Base-by-base conservation (phyloP, 164 flowering plant genomes). In the Brasenia schreberi region DNA sequence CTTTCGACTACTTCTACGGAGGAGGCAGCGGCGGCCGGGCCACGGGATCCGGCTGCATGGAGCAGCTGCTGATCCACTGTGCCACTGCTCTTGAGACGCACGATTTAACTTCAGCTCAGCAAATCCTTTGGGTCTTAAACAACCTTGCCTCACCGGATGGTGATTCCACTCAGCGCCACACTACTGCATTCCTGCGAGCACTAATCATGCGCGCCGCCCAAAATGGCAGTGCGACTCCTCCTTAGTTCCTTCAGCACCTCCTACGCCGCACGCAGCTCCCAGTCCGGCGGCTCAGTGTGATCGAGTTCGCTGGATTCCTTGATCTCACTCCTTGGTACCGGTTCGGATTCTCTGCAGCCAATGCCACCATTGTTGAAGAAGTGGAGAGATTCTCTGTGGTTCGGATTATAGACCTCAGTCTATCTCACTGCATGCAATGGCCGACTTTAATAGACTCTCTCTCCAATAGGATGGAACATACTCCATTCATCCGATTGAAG, bases 261-360 rank as follows among this genome's bases (percentile, higher is more conserved):
- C 17, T 76, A 19, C 65, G 76, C 0, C 44, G 44, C 14, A 81
- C 81, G 9, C 96, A 88, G 68, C 82, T 70, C 17, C 19, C 27
- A 9, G 2, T n/a, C 19, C 63, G 63, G 12, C 27, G 23, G 10
- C 89, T 87, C 75, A 82, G 92, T 7, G 79, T 83, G 23, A 80
- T 85, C 5, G 95, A 94, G 73, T 85, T 94, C 0, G 96, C 97
- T 4, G 71, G 78, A 66, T 94, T 83, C 74, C 84, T 94, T 3
- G 96, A 90, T 77, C 72, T 94, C 14, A 90, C 97, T 11, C 98
- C 98, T 0, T 90, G 97, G 97, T 91, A 94, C 64, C 80, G 97
- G 4, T 90, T 94, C 67, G 98, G 98, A 4, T 94, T 87, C 90
- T 80, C 90, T 7, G 96, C 97, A 0, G 96, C 97, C n/a, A 94